phyloP scores from a whole-genome alignment of 2,329 filamentous ascomycete species.

The Beauveria australis region DNA sequence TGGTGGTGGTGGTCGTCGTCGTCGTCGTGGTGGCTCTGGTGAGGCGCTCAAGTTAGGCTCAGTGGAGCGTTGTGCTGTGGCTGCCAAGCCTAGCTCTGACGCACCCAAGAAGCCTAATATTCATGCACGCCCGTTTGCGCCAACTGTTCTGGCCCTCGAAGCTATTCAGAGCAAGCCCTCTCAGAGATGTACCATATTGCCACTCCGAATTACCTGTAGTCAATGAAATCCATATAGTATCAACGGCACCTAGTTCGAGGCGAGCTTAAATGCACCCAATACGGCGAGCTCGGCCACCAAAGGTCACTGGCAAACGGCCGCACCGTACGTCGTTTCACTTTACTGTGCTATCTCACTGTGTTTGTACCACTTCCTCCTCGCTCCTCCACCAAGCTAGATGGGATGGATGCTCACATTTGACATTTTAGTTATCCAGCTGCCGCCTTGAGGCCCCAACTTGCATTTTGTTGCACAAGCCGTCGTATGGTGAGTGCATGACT shows the following conservation, averaged over 20 bases:
- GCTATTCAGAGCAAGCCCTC: too few species aligned
- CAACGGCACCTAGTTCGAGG: too few species aligned
- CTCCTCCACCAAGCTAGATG: background rate
- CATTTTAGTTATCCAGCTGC: background rate
- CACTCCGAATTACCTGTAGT: too few species aligned
- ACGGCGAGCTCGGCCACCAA: background rate
- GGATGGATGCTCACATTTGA: background rate
- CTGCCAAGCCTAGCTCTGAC: background rate
- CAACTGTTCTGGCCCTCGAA: too few species aligned
- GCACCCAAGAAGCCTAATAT: background rate
- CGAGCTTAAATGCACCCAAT: background rate
- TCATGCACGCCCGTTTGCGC: too few species aligned
- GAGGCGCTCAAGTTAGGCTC: background rate
- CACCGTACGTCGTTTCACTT: background rate
- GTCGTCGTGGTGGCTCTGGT: background rate
- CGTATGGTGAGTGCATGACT: background rate
- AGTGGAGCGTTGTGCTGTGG: background rate
- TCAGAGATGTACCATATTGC: too few species aligned
- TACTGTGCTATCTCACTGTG: slow-evolving; percentile 1
- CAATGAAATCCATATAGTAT: too few species aligned
- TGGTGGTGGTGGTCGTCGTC: too few species aligned
- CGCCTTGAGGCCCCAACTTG: background rate
- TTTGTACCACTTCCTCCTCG: background rate
- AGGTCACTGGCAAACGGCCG: background rate
- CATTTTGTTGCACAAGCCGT: background rate